Evolutionary conservation across 108 stramenopile species (phyloP).

Genomic region (Pseudonitzschia multistriata): DNA sequence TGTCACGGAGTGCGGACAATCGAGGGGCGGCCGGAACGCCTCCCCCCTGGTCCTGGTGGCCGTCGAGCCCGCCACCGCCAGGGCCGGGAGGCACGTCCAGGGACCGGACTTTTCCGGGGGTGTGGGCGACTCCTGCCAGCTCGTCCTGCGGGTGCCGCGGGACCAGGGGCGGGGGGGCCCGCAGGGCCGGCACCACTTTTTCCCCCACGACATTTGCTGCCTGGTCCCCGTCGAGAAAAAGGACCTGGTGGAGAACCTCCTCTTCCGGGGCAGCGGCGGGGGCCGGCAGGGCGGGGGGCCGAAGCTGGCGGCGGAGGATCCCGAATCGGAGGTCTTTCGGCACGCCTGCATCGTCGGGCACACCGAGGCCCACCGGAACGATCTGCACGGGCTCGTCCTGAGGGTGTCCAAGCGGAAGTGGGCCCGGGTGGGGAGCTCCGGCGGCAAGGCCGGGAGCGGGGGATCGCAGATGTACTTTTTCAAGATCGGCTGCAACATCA

Average conservation of each 20-base stretch:
- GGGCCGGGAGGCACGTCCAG: conserved; percentile 15
- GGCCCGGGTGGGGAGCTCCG: conserved; percentile 34
- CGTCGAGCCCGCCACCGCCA: conserved; percentile 38
- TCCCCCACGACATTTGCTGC: conserved; percentile 42
- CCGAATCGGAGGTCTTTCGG: conserved; percentile 16
- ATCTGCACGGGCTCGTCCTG: conserved; percentile 52
- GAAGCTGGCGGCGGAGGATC: not conserved
- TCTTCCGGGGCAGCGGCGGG: conserved; percentile 24
- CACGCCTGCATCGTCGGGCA: conserved; percentile 63
- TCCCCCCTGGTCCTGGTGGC: conserved; percentile 25
- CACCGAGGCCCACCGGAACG: conserved; percentile 47
- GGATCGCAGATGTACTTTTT: conserved; percentile 54
- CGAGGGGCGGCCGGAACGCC: not conserved
- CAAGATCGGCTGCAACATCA: conserved; percentile 71
- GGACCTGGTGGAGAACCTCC: conserved; percentile 29
- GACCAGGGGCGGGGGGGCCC: conserved; percentile 6
- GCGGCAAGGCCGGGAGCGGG: not conserved
- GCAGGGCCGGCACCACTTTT: conserved; percentile 21
- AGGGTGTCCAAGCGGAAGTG: conserved; percentile 69
- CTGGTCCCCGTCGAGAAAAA: conserved; percentile 34
- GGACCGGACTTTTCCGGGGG: not conserved
- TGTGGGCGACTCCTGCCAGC: conserved; percentile 39
- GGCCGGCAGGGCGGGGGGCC: not conserved
- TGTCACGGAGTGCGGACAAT: conserved; percentile 21
- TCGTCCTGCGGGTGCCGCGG: conserved; percentile 17